Conservation (phyloP, 495 filamentous ascomycete species). For the Chaetomium cochliodes region DNA sequence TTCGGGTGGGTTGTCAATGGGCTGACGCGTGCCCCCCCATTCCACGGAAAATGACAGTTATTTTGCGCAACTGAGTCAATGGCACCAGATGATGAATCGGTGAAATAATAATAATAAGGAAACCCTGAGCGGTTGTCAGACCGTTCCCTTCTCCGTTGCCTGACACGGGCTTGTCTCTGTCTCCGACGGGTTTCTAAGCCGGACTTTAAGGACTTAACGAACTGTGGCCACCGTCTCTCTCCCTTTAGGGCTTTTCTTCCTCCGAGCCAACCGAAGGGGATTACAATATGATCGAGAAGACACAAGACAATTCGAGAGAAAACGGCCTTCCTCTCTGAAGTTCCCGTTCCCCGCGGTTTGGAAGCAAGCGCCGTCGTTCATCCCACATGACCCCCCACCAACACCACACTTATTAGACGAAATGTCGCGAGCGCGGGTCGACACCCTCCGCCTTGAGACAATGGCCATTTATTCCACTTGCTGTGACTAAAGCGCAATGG, state of each 20-base stretch:
- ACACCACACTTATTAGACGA: neutral
- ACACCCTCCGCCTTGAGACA: neutral
- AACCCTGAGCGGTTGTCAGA: neutral
- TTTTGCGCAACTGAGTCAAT: conserved; percentile 2
- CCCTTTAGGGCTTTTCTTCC: too few species aligned
- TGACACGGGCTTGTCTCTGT: neutral
- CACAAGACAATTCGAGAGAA: neutral
- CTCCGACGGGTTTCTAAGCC: neutral
- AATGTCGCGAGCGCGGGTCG: neutral
- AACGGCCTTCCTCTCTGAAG: neutral
- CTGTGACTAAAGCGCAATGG: neutral
- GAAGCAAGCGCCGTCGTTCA: neutral
- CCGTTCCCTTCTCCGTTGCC: neutral
- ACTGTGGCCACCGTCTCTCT: neutral
- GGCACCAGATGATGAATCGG: neutral
- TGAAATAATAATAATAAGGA: neutral
- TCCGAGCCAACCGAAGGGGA: neutral
- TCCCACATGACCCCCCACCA: conserved; percentile 5
- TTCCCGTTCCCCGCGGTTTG: neutral
- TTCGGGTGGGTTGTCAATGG: neutral
- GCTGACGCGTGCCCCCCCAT: neutral
- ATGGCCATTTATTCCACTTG: neutral
- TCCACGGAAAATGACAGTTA: neutral
- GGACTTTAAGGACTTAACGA: conserved; percentile 12
- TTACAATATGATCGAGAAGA: neutral